phyloP scores from a whole-genome alignment of 345 rosid genomes.

The Aquilaria sinensis region DNA sequence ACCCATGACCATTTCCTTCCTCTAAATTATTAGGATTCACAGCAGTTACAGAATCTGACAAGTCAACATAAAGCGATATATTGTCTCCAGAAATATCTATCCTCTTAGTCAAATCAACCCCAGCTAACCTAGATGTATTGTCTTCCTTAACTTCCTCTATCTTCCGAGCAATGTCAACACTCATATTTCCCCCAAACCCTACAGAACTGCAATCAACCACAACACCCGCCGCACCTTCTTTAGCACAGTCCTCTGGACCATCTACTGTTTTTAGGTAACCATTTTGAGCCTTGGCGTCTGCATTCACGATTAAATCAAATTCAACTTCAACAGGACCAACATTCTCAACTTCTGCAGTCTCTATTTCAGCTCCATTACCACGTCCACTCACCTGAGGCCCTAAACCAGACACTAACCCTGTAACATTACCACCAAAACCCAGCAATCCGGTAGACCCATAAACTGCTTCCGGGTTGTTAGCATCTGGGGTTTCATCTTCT shows the following conservation, averaged over 20 bases:
- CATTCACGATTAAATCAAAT: constrained; percentile 9
- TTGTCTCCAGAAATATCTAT: constrained; percentile 46
- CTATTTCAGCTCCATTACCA: constrained; percentile 9
- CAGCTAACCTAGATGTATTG: constrained; percentile 12
- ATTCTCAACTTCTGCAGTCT: constrained; percentile 14
- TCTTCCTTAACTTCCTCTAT: constrained; percentile 27
- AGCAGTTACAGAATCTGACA: constrained; percentile 32
- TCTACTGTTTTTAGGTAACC: neutral
- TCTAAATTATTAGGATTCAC: constrained; percentile 12
- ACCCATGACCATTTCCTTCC: constrained; percentile 15
- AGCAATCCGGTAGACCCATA: constrained; percentile 16
- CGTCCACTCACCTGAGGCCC: constrained; percentile 12
- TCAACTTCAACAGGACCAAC: constrained; percentile 12
- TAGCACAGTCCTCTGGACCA: constrained; percentile 8
- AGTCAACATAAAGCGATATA: constrained; percentile 67
- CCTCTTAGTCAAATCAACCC: constrained; percentile 28
- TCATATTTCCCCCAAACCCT: constrained; percentile 2
- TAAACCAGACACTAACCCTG: constrained; percentile 17
- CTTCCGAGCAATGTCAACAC: constrained; percentile 10
- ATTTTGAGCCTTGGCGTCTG: too few species aligned
- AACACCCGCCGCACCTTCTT: constrained; percentile 5
- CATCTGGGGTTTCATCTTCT: constrained; percentile 32
- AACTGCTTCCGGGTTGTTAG: constrained; percentile 37
- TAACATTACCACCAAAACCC: constrained; percentile 16
- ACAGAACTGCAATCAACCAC: constrained; percentile 1